Percentiles rank a stretch among this genome's conserved stretches.
These are phyloP conservation scores for Epichloe scottii DNA, from an alignment of 2,329 filamentous ascomycete species.

Conservation along the genomic window DNA sequence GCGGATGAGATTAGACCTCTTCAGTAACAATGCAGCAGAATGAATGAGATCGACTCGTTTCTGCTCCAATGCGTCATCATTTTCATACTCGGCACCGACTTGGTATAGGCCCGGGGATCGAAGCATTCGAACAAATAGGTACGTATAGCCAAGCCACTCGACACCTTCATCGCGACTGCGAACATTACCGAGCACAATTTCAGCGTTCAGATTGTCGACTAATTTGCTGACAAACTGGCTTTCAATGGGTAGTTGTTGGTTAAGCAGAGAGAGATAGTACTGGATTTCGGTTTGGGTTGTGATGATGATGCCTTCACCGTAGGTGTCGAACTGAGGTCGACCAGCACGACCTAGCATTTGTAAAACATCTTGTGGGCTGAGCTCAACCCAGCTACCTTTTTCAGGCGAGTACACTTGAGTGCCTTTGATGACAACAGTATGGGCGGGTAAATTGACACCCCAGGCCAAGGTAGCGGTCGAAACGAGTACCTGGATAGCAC, in stretches of 20 bases:
- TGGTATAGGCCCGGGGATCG: slow-evolving; percentile 90
- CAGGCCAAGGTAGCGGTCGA: slow-evolving; percentile 97
- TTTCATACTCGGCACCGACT: slow-evolving; percentile 89
- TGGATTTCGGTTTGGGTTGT: slow-evolving; percentile 91
- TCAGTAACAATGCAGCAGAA: slow-evolving; percentile 76
- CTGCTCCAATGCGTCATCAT: slow-evolving; percentile 83
- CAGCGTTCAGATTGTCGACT: slow-evolving; percentile 92
- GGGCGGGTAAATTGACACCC: slow-evolving; percentile 96
- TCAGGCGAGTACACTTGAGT: slow-evolving; percentile 97
- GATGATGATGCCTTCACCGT: slow-evolving; percentile 97
- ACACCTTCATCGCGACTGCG: slow-evolving; percentile 87
- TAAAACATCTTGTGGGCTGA: slow-evolving; percentile 92
- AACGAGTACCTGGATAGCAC: slow-evolving; percentile 86
- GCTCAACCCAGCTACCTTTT: slow-evolving; percentile 95
- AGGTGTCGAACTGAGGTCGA: slow-evolving; percentile 92
- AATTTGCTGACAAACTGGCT: slow-evolving; percentile 89
- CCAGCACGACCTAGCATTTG: slow-evolving; percentile 98
- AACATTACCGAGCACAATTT: slow-evolving; percentile 88
- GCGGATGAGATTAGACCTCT: slow-evolving; percentile 79
- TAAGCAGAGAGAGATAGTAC: slow-evolving; percentile 92
- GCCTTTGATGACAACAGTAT: slow-evolving; percentile 98
- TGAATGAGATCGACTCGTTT: slow-evolving; percentile 96
- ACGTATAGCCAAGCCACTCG: slow-evolving; percentile 98
- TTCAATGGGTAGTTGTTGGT: slow-evolving; percentile 95
- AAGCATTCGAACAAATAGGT: slow-evolving; percentile 95